These are phyloP conservation scores for Diophrys appendiculata DNA, from an alignment of 73 alveolate genomes.

Conservation along the genomic window DNA sequence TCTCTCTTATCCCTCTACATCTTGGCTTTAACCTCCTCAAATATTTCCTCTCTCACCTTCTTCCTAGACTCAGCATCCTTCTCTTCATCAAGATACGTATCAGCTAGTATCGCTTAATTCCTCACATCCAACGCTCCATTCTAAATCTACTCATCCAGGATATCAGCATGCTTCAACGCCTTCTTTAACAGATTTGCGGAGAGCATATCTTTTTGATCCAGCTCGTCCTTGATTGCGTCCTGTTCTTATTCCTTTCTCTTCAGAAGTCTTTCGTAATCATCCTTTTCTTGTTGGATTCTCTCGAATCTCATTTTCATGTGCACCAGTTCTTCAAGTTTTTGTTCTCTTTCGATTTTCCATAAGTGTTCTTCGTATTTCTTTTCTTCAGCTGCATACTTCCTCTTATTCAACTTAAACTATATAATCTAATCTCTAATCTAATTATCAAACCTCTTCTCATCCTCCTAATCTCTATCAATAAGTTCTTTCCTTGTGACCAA, in stretches of 20 bases:
- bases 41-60: constrained; percentile 45
- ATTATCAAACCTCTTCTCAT: constrained; percentile 36
- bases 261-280: constrained; percentile 37
- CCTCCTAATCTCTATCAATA: constrained; percentile 35
- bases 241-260: constrained; percentile 53
- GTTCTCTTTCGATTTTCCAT: constrained; percentile 62
- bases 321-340: constrained; percentile 64
- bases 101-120: constrained; percentile 52
- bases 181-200: constrained; percentile 55
- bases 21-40: constrained; percentile 71
- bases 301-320: constrained; percentile 69
- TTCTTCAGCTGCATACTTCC: constrained; percentile 36
- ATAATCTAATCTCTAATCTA: constrained; percentile 26
- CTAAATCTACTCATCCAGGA: constrained; percentile 42
- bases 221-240: constrained; percentile 51
- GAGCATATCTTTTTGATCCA: constrained; percentile 49
- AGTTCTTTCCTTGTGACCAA: constrained; percentile 26
- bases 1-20: constrained; percentile 58
- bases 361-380: constrained; percentile 31
- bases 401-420: constrained; percentile 25
- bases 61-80: constrained; percentile 56
- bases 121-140: constrained; percentile 53
- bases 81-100: constrained; percentile 38
- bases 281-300: constrained; percentile 31
- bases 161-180: constrained; percentile 64